phyloP scores from a whole-genome alignment of 2,329 filamentous ascomycete genomes.

The Trichophyton equinum region DNA sequence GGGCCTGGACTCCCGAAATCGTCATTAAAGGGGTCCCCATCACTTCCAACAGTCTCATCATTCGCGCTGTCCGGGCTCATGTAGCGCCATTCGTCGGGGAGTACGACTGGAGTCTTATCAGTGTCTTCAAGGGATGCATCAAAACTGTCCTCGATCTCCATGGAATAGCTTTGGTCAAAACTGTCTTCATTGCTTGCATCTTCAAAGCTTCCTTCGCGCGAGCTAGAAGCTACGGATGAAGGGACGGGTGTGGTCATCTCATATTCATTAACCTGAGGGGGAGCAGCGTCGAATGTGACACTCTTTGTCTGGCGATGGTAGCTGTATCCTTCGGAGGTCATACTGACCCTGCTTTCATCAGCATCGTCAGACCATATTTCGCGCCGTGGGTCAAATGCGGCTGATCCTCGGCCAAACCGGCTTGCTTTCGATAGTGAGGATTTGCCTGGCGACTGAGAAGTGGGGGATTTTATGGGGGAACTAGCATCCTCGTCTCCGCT shows the following conservation, averaged over 20 bases:
- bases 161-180: slow-evolving; percentile 44
- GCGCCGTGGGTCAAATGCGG: slow-evolving; percentile 53
- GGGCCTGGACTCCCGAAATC: slow-evolving; percentile 55
- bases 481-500: slow-evolving; percentile 14
- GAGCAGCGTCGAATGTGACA: slow-evolving; percentile 89
- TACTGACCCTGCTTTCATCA: slow-evolving; percentile 34
- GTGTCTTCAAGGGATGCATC: slow-evolving; percentile 91
- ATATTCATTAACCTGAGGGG: slow-evolving; percentile 92
- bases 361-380: slow-evolving; percentile 56
- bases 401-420: slow-evolving; percentile 47
- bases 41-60: slow-evolving; percentile 39
- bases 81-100: slow-evolving; percentile 87
- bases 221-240: slow-evolving; percentile 81
- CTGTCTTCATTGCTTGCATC: slow-evolving; percentile 62
- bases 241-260: slow-evolving; percentile 94
- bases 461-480: slow-evolving; percentile 41
- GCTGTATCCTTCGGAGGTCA: slow-evolving; percentile 20
- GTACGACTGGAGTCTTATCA: slow-evolving; percentile 94
- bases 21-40: slow-evolving; percentile 56
- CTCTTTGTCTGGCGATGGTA: slow-evolving; percentile 85
- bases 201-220: slow-evolving; percentile 85
- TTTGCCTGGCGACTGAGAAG: slow-evolving; percentile 63
- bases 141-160: slow-evolving; percentile 73
- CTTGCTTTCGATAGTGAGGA: slow-evolving; percentile 65
- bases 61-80: slow-evolving; percentile 55